Percentiles rank a stretch among this genome's conserved stretches.
Evolutionary conservation across 169 alveolate species (phyloP).

Genomic region (Eimeria mitis): DNA sequence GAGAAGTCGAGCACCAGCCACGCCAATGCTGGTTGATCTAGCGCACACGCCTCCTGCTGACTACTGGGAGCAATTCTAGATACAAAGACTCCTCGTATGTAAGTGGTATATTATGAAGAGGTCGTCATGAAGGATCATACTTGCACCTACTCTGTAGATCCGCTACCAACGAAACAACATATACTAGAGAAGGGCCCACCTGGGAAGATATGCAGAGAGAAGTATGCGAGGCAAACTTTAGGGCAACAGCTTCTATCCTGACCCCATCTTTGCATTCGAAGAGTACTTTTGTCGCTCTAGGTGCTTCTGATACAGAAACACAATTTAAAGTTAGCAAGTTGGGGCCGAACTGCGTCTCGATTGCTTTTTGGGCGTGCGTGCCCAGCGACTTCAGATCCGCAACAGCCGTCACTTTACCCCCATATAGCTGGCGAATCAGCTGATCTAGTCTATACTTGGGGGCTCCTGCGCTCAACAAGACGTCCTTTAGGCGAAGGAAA

Average conservation of each 20-base stretch:
- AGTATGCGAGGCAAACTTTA: slow-evolving; percentile 90
- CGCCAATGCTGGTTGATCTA: not conserved
- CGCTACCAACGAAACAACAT: not conserved
- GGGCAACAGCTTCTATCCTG: slow-evolving; percentile 90
- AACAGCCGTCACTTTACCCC: slow-evolving; percentile 24
- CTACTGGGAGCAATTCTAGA: not conserved
- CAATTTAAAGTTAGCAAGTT: slow-evolving; percentile 35
- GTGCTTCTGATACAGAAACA: slow-evolving; percentile 3
- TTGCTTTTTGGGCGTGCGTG: slow-evolving; percentile 13
- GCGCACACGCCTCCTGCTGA: not conserved
- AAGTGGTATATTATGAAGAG: not conserved
- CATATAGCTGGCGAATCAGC: slow-evolving; percentile 35
- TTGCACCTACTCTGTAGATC: not conserved
- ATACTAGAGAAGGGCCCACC: slow-evolving; percentile 74
- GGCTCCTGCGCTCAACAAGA: slow-evolving; percentile 25
- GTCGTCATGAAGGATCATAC: not conserved
- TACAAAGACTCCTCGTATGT: not conserved
- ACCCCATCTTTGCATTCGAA: slow-evolving; percentile 89
- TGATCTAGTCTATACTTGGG: slow-evolving; percentile 36
- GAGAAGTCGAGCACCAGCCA: not conserved
- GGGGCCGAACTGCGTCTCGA: slow-evolving; percentile 60
- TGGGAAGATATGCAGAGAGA: slow-evolving; percentile 92
- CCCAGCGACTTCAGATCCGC: slow-evolving; percentile 34
- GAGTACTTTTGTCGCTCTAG: slow-evolving; percentile 88
- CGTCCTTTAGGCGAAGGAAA: slow-evolving; percentile 48